Evolutionary conservation across 371 early-diverging fungal species (phyloP).

Genomic region (Vavraia culicis): DNA sequence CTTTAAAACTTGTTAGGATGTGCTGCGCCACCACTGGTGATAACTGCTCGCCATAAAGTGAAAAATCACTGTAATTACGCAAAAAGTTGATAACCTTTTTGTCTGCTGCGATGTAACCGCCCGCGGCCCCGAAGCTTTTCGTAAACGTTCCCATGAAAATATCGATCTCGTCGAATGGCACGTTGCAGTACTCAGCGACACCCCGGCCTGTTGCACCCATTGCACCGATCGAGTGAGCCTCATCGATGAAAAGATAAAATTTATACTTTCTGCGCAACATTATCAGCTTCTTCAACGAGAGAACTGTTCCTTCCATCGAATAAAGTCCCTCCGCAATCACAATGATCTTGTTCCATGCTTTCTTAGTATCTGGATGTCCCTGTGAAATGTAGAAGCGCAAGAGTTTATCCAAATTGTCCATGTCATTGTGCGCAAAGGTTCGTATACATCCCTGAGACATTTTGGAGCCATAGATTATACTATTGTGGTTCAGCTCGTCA

Average conservation of each 20-base stretch:
- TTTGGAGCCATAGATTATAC: slow-evolving; percentile 76
- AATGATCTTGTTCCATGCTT: slow-evolving; percentile 91
- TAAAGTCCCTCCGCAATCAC: slow-evolving; percentile 90
- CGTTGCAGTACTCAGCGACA: slow-evolving; percentile 72
- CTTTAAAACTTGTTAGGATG: slow-evolving; percentile 51
- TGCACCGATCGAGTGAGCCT: slow-evolving; percentile 96
- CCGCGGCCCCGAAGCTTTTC: slow-evolving; percentile 92
- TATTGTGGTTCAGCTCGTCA: slow-evolving; percentile 89
- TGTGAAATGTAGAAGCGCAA: slow-evolving; percentile 73
- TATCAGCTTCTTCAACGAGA: slow-evolving; percentile 64
- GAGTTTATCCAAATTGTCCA: slow-evolving; percentile 56
- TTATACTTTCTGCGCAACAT: slow-evolving; percentile 76
- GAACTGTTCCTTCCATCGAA: slow-evolving; percentile 92
- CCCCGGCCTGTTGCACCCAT: slow-evolving; percentile 73
- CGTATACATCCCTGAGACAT: slow-evolving; percentile 74
- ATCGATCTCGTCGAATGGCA: slow-evolving; percentile 71
- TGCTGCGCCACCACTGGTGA: slow-evolving; percentile 71
- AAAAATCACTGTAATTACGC: slow-evolving; percentile 55
- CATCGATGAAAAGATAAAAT: slow-evolving; percentile 92
- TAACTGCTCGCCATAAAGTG: slow-evolving; percentile 73
- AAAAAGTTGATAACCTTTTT: slow-evolving; percentile 61
- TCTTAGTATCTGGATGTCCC: slow-evolving; percentile 89
- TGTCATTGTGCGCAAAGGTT: slow-evolving; percentile 78
- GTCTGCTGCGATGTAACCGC: slow-evolving; percentile 74
- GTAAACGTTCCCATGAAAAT: slow-evolving; percentile 97